Evolutionary conservation across 306 rosid genomes (phyloP).

Genomic region (Abrus pulchellus): DNA sequence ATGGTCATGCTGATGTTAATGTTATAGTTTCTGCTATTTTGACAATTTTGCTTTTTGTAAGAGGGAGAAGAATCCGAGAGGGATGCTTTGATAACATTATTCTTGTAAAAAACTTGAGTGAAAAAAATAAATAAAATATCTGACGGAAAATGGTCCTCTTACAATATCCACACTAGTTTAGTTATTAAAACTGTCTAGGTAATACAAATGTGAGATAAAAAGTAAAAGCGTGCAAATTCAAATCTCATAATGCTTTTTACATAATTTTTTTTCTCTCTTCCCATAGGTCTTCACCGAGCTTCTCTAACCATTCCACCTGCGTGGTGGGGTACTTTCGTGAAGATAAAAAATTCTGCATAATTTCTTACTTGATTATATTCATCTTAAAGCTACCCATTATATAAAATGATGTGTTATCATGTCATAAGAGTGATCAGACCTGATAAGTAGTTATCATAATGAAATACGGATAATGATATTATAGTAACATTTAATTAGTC

Average conservation of each 20-base stretch:
- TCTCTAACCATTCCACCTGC: no score
- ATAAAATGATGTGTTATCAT: no score
- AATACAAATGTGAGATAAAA: neutral
- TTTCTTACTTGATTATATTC: no score
- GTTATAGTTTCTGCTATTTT: constrained; percentile 14
- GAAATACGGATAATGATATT: no score
- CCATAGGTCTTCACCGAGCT: neutral
- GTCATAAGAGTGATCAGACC: no score
- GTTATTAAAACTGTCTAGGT: neutral
- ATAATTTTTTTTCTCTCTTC: no score
- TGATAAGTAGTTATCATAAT: no score
- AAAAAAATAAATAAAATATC: neutral
- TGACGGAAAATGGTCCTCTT: neutral
- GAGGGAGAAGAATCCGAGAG: constrained; percentile 24
- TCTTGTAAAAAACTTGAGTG: constrained; percentile 3
- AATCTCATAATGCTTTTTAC: neutral
- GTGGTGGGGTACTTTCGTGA: no score
- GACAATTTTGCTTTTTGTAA: constrained; percentile 42
- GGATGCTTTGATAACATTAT: constrained; percentile 2
- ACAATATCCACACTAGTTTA: neutral
- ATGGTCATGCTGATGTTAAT: constrained; percentile 24
- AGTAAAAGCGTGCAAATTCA: no score
- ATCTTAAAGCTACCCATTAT: no score
- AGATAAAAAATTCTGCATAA: no score
- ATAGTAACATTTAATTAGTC: no score